phyloP scores from a whole-genome alignment of 495 filamentous ascomycete species.

The Hypoxylon cercidicola region DNA sequence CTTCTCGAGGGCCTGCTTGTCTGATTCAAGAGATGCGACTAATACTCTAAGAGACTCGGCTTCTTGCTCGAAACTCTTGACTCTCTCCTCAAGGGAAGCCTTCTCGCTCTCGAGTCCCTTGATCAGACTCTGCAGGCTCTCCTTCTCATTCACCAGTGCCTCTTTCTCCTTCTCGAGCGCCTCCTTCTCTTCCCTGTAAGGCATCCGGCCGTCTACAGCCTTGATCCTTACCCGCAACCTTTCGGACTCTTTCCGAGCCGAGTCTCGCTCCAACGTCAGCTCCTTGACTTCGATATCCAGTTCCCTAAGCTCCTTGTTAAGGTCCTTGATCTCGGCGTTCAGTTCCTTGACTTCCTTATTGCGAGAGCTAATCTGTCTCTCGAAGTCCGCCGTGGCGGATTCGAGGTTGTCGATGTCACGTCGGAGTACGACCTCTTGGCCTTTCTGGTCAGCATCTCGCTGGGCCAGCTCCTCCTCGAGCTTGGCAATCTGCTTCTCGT shows the following conservation, averaged over 20 bases:
- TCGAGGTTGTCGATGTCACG: constrained; percentile 52
- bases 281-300: constrained; percentile 54
- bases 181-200: constrained; percentile 23
- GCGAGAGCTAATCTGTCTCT: constrained; percentile 50
- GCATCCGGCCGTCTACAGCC: constrained; percentile 21
- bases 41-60: constrained; percentile 30
- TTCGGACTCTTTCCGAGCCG: constrained; percentile 21
- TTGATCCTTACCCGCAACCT: constrained; percentile 35
- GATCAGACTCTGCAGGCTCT: constrained; percentile 22
- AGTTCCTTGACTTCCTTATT: constrained; percentile 52
- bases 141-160: constrained; percentile 25
- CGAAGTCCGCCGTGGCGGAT: constrained; percentile 46
- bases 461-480: constrained; percentile 50
- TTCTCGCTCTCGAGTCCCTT: constrained; percentile 45
- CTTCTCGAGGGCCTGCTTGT: constrained; percentile 32
- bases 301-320: constrained; percentile 45
- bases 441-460: constrained; percentile 48
- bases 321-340: constrained; percentile 29
- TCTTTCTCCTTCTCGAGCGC: constrained; percentile 26
- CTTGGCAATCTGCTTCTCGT: constrained; percentile 43
- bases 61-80: constrained; percentile 33
- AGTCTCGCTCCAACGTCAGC: constrained; percentile 27
- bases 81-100: constrained; percentile 18
- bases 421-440: constrained; percentile 49
- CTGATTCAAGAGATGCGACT: constrained; percentile 32